Conservation (phyloP, 2,329 filamentous ascomycete species). For the Colletotrichum cereale region DNA sequence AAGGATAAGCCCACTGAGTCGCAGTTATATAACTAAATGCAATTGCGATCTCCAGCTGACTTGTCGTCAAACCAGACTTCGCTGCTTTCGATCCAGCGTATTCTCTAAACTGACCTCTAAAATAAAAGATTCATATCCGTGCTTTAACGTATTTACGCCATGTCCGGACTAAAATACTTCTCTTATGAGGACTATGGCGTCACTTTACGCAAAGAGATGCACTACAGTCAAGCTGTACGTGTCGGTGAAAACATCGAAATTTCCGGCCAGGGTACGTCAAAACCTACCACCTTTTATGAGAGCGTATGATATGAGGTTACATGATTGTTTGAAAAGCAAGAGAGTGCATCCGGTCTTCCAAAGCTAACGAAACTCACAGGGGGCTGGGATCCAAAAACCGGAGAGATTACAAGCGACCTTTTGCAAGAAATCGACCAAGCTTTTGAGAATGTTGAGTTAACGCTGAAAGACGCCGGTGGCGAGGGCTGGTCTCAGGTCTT, state of each 20-base stretch:
- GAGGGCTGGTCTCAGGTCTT: slow-evolving; percentile 62
- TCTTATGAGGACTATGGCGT: slow-evolving; percentile 54
- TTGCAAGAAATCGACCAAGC: slow-evolving; percentile 55
- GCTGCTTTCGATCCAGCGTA: not conserved
- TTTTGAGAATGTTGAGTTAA: slow-evolving; percentile 62
- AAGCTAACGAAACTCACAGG: not conserved
- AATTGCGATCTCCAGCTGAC: not conserved
- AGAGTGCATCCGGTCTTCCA: no score
- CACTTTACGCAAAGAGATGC: slow-evolving; percentile 45
- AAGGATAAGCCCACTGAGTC: not conserved
- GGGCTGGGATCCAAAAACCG: slow-evolving; percentile 35
- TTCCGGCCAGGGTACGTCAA: slow-evolving; percentile 49
- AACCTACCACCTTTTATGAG: not conserved
- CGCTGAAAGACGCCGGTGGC: slow-evolving; percentile 58
- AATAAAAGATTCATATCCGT: not conserved
- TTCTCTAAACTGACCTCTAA: no score
- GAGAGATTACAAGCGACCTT: slow-evolving; percentile 47
- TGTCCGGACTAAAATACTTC: slow-evolving; percentile 55
- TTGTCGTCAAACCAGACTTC: not conserved
- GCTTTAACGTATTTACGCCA: slow-evolving; percentile 31
- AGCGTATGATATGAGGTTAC: not conserved
- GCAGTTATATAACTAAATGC: no score
- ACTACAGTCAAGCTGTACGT: slow-evolving; percentile 56
- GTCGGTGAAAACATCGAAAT: slow-evolving; percentile 55
- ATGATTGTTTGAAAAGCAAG: not conserved